Evolutionary conservation across 345 rosid genomes (phyloP), one percentile per base, ranked within the genome.

Genomic region (Eucalyptus microcorys): DNA sequence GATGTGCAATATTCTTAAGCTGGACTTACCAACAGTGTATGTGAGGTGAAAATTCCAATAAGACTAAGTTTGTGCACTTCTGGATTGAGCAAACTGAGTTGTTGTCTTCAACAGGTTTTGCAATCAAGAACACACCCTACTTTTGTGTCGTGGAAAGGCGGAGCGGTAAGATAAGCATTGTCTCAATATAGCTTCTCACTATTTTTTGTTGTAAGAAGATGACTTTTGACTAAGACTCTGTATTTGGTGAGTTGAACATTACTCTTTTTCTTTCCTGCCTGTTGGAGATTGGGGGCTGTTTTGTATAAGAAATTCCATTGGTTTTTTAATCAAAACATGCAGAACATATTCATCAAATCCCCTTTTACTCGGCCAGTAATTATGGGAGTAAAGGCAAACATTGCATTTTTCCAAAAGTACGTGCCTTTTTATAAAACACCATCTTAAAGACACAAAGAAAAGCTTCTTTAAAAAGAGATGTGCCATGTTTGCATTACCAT

Each of bases 81-180:
- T 15, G 8, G 64, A 57, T 87, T 61, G 80, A 87, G 32, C 15
- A 61, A 87, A 84, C 91, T 89, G 89, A 89, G 90, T 87, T 92
- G 13, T 88, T 92, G 66, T 86, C 87, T 49, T 87, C 43, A 87
- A 90, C 90, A 96, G 95, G 99, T 98, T 89, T 91, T 97, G 88
- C 99, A 90, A 88, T 93, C 99, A 85, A 96, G 97, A 93, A 92
- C 94, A 45, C 94, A 94, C 89, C 95, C 97, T 37, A 91, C 92
- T 86, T 94, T 92, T 87, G 96, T 93, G 64, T 50, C 96, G 7
- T 98, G 99, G 99, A 96, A 94, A 95, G 99, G 99, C 7, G 98
- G 99, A 91, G 96, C 95, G 89, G 99, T 97, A 94, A 92, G 95
- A 81, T 52, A 88, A 87, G 66, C 88, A 64, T 52, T 16, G 71